A percentile compares a stretch with the other conserved stretches of the same genome.
These are phyloP conservation scores for Solanum commersonii DNA, from an alignment of 257 asterid species.

Conservation along the genomic window DNA sequence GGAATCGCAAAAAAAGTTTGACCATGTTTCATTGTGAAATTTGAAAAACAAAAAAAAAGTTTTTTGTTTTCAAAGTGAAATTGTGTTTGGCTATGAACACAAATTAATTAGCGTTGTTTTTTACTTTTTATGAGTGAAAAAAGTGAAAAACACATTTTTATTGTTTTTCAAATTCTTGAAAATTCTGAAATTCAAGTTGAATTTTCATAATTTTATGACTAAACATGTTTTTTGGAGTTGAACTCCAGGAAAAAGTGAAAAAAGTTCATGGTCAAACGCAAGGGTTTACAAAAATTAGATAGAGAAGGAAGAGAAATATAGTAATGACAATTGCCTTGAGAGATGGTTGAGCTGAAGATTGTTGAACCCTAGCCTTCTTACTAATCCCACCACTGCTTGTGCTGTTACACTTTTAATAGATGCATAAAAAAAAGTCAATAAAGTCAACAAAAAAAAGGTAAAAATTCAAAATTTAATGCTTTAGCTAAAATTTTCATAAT, in stretches of 20 bases:
- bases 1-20: not conserved
- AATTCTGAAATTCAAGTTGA: not conserved
- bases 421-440: not conserved
- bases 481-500: not conserved
- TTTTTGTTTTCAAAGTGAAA: not conserved
- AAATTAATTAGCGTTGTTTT: too few species aligned
- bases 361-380: slow-evolving; percentile 93
- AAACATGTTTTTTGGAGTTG: not conserved
- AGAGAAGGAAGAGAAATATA: slow-evolving; percentile 2
- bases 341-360: slow-evolving; percentile 69
- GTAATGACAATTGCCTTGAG: slow-evolving; percentile 42
- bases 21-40: not conserved
- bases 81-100: not conserved
- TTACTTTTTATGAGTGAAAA: too few species aligned
- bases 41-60: too few species aligned
- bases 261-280: not conserved
- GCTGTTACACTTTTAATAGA: slow-evolving; percentile 54
- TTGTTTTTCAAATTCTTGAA: not conserved
- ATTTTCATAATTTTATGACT: not conserved
- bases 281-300: not conserved
- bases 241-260: not conserved
- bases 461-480: not conserved
- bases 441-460: not conserved
- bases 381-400: slow-evolving; percentile 48
- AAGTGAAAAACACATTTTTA: not conserved